phyloP scores from a whole-genome alignment of 345 rosid genomes.

The Barbarea vulgaris region DNA sequence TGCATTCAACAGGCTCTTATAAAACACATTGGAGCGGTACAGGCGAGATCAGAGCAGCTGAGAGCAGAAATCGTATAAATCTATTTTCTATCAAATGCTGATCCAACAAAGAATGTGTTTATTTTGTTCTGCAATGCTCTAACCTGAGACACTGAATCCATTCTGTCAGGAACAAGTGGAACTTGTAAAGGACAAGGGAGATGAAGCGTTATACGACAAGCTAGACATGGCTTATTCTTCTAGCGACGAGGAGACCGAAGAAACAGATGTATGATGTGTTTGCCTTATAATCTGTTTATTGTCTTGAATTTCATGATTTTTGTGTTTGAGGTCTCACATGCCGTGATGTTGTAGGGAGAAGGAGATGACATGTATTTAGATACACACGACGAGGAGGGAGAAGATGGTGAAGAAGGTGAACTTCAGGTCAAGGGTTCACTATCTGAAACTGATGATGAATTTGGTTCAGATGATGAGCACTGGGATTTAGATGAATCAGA shows the following conservation, averaged over 20 bases:
- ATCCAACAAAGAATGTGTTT: background rate
- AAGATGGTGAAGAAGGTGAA: conserved; percentile 34
- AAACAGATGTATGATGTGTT: conserved; percentile 28
- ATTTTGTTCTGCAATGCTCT: conserved; percentile 8
- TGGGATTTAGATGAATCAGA: conserved; percentile 39
- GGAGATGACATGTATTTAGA: conserved; percentile 47
- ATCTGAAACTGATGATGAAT: conserved; percentile 28
- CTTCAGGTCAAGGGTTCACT: conserved; percentile 18
- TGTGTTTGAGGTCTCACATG: conserved; percentile 13
- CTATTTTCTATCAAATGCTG: background rate
- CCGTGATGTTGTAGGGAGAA: conserved; percentile 48
- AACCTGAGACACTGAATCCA: conserved; percentile 16
- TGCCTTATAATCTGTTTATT: background rate
- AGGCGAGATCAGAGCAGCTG: conserved; percentile 59
- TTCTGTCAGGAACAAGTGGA: conserved; percentile 68
- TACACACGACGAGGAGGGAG: conserved; percentile 43
- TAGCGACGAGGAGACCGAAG: conserved; percentile 52
- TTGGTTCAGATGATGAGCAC: conserved; percentile 35
- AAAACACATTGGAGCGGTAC: conserved; percentile 59
- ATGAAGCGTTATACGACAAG: conserved; percentile 58
- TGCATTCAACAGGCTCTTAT: conserved; percentile 66
- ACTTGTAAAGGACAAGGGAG: conserved; percentile 55
- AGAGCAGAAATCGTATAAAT: conserved; percentile 81
- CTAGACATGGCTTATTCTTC: conserved; percentile 68
- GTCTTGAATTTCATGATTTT: background rate